These are phyloP conservation scores for Podospora comata DNA, from an alignment of 495 filamentous ascomycete genomes.

Conservation along the genomic window DNA sequence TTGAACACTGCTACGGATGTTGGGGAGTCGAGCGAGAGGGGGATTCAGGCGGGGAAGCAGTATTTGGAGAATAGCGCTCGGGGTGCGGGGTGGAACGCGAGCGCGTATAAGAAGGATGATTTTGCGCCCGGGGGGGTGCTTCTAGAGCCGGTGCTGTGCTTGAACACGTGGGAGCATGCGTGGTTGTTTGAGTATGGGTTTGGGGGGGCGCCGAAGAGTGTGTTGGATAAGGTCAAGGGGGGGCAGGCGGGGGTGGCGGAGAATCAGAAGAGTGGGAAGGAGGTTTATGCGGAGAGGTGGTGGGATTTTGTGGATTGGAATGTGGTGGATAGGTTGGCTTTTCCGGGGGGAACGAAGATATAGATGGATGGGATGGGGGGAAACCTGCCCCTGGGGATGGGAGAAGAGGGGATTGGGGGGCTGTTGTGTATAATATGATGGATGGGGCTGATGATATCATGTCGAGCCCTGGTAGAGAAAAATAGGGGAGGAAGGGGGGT, in stretches of 20 bases:
- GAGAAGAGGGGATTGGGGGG: background rate
- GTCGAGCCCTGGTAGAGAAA: background rate
- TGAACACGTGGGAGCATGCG: constrained; percentile 96
- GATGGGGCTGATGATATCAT: background rate
- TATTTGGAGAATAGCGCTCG: constrained; percentile 41
- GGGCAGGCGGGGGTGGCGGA: background rate
- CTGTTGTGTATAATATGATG: background rate
- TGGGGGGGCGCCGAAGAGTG: background rate
- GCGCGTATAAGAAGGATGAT: constrained; percentile 32
- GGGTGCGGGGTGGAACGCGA: constrained; percentile 44
- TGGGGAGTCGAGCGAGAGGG: constrained; percentile 28
- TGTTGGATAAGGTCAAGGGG: constrained; percentile 7
- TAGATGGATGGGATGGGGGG: background rate
- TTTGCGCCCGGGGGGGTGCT: constrained; percentile 67
- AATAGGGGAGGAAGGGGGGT: background rate
- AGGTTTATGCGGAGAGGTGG: constrained; percentile 71
- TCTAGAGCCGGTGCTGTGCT: constrained; percentile 72
- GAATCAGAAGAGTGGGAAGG: constrained; percentile 58
- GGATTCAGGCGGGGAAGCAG: constrained; percentile 33
- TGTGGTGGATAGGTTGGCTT: constrained; percentile 50
- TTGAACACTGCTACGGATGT: constrained; percentile 73
- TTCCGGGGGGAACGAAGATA: constrained; percentile 1
- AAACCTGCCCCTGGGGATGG: background rate
- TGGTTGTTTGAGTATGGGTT: constrained; percentile 86
- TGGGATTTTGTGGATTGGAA: constrained; percentile 87